Conservation (phyloP, 352 stramenopile genomes). For the Phytophthora lateralis region DNA sequence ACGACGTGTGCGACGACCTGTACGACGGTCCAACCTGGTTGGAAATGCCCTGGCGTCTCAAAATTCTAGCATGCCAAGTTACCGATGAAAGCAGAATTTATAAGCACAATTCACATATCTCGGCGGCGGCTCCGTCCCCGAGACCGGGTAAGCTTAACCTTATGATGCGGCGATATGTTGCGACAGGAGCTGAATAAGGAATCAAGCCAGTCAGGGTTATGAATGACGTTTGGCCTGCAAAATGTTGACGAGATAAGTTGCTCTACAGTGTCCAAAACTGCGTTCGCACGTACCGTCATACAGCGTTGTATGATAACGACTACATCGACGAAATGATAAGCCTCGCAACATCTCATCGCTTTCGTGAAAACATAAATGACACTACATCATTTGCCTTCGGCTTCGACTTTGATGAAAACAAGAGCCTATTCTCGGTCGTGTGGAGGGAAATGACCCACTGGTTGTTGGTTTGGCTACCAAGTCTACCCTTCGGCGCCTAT, state of each 20-base stretch:
- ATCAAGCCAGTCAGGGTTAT: background rate
- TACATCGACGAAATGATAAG: constrained; percentile 2
- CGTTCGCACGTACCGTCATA: background rate
- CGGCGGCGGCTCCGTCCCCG: background rate
- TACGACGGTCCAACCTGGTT: background rate
- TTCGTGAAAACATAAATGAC: background rate
- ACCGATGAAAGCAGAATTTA: constrained; percentile 1
- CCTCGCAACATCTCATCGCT: background rate
- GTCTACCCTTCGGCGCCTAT: background rate
- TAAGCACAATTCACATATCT: background rate
- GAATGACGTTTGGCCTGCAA: background rate
- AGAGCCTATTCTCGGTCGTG: background rate
- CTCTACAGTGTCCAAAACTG: background rate
- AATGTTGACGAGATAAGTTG: background rate
- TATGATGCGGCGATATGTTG: background rate
- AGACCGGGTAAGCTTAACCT: background rate
- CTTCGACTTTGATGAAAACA: background rate
- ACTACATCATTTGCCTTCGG: background rate
- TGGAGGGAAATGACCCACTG: background rate
- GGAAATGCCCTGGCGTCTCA: background rate
- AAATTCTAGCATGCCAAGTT: background rate
- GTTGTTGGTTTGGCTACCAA: constrained; percentile 1
- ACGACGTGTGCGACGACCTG: background rate
- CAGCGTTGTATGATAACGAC: background rate
- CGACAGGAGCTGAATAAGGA: background rate